Conservation (phyloP, 257 asterid species). For the Verbascum thapsus region DNA sequence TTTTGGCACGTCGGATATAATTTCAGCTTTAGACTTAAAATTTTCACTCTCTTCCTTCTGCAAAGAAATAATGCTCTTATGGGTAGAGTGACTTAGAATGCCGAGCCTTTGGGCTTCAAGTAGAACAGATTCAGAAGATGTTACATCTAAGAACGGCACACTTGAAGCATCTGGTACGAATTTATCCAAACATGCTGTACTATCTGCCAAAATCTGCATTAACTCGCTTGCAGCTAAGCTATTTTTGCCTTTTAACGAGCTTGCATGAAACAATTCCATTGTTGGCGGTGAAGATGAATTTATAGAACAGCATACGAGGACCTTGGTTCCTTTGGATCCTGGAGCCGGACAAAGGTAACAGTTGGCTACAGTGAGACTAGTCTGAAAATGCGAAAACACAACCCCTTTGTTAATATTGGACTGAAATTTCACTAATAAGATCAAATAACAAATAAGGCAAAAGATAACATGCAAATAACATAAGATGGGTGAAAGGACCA, state of each 20-base stretch:
- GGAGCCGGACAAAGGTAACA: conserved; percentile 96
- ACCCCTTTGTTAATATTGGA: conserved; percentile 17
- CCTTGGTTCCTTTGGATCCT: conserved; percentile 80
- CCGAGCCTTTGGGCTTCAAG: conserved; percentile 62
- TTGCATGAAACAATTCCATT: conserved; percentile 38
- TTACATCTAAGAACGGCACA: conserved; percentile 45
- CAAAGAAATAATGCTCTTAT: conserved; percentile 51
- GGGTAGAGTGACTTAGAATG: conserved; percentile 60
- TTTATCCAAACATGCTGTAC: conserved; percentile 40
- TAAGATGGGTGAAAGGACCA: conserved; percentile 3
- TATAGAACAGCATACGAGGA: conserved; percentile 62
- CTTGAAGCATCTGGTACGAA: conserved; percentile 34
- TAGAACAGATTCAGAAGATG: conserved; percentile 57
- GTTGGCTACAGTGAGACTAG: conserved; percentile 76
- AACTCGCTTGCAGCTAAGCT: conserved; percentile 40
- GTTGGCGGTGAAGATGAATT: conserved; percentile 46
- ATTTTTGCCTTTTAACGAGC: conserved; percentile 23
- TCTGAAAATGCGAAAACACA: conserved; percentile 47
- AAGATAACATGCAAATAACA: conserved; percentile 2
- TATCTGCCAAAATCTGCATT: conserved; percentile 47
- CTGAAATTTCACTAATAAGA: no score
- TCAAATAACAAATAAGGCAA: conserved; percentile 8
- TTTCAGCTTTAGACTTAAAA: conserved; percentile 48
- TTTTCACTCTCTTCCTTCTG: conserved; percentile 60
- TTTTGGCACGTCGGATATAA: conserved; percentile 30